Base-by-base conservation (phyloP, 2,329 filamentous ascomycete species). In the Nemania sp. region DNA sequence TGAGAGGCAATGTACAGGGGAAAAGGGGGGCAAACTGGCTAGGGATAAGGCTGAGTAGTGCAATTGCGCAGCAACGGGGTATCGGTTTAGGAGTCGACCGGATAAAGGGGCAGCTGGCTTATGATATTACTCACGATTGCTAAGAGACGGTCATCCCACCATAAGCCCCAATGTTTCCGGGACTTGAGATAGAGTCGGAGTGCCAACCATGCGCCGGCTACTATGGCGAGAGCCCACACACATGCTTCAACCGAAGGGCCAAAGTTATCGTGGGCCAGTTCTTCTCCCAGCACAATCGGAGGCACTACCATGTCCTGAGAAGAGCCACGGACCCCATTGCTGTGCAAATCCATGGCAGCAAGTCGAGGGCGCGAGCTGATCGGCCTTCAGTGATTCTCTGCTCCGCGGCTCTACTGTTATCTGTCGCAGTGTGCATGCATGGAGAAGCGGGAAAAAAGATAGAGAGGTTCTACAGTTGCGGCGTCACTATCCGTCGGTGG, bases 61-160 rank as follows among this genome's bases (percentile, higher is more conserved):
- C n/a, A n/a, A n/a, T n/a, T n/a, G n/a, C n/a, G n/a, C n/a, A n/a
- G n/a, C n/a, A n/a, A n/a, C n/a, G n/a, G n/a, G n/a, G n/a, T n/a
- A n/a, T n/a, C n/a, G n/a, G n/a, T n/a, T n/a, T n/a, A n/a, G n/a
- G n/a, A n/a, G n/a, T n/a, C n/a, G n/a, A n/a, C n/a, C n/a, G n/a
- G n/a, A n/a, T n/a, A n/a, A n/a, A n/a, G n/a, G n/a, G n/a, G n/a
- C n/a, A n/a, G n/a, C n/a, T n/a, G 6, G 15, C 22, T 19, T n/a
- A 6, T 15, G 23, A 9, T 20, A 11, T 23, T 8, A 56, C 53
- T 56, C 24, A 56, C 53, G 1, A 44, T 52, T 8, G 65, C 51
- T 19, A 71, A 61, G 20, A 69, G 51, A 44, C 65, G 60, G 46
- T 71, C 69, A 49, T 70, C 68, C 64, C 66, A 67, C 66, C 68